A percentile compares a stretch with the other conserved stretches of the same genome.
Conservation (phyloP, 1,139 yeast species). For the Yamadazyma oceani region DNA sequence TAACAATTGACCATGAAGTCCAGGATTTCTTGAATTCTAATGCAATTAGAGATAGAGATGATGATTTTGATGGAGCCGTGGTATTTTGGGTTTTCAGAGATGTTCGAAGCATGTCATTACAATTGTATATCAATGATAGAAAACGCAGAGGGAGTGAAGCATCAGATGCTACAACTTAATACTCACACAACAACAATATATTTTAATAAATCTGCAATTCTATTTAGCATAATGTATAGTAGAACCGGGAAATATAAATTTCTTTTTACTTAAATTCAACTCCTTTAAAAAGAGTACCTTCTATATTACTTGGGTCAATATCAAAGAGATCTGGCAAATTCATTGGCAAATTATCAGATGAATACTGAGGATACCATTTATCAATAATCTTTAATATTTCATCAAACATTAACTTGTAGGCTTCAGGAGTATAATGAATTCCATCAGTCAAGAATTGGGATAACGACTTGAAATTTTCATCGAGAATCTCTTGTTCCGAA, state of each 20-base stretch:
- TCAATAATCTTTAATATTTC: conserved; percentile 40
- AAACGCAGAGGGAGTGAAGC: conserved; percentile 9
- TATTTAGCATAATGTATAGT: no score
- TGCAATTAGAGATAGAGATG: conserved; percentile 15
- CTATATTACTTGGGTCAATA: conserved; percentile 18
- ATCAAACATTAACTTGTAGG: conserved; percentile 53
- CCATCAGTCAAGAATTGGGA: conserved; percentile 50
- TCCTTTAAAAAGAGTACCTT: conserved; percentile 3
- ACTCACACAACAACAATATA: no score
- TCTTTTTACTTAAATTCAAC: not conserved
- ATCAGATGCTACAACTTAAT: conserved; percentile 3
- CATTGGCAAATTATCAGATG: conserved; percentile 34
- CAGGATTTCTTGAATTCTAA: conserved; percentile 10
- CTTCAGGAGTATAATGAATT: conserved; percentile 63
- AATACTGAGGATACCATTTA: conserved; percentile 46
- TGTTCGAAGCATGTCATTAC: conserved; percentile 23
- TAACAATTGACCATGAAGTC: conserved; percentile 13
- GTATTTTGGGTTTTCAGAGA: conserved; percentile 27
- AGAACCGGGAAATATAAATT: no score
- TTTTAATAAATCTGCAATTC: no score
- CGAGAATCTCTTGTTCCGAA: conserved; percentile 17
- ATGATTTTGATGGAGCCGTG: conserved; percentile 22
- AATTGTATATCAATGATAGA: conserved; percentile 18
- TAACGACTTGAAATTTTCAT: conserved; percentile 18
- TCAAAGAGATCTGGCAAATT: conserved; percentile 41